Evolutionary conservation across 306 rosid genomes (phyloP).

Genomic region (Rosa persica): DNA sequence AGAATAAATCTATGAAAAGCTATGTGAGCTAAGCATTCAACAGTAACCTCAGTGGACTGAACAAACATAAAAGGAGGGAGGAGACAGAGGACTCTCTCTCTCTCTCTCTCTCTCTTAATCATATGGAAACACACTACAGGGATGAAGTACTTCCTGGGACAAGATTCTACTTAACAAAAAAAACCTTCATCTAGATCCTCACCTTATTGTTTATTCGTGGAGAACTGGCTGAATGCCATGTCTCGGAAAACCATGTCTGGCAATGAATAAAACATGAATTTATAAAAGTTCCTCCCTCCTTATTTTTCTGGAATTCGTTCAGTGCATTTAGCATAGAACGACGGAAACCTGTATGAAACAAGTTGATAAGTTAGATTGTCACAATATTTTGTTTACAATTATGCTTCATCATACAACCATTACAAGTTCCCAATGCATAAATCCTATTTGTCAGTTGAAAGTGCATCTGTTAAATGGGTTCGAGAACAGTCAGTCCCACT

Average conservation of each 20-base stretch:
- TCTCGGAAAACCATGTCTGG: constrained; percentile 71
- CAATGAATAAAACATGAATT: constrained; percentile 89
- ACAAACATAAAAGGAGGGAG: constrained; percentile 5
- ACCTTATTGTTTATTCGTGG: constrained; percentile 75
- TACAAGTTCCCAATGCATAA: not conserved
- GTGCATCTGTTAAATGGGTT: not conserved
- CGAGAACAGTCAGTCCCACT: not conserved
- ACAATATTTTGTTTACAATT: not conserved
- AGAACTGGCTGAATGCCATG: constrained; percentile 83
- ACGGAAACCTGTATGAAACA: constrained; percentile 64
- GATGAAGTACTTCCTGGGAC: not conserved
- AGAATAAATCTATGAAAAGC: not conserved
- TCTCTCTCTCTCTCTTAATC: not conserved
- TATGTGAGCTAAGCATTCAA: not conserved
- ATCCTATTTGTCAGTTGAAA: not conserved
- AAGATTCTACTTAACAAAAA: not conserved
- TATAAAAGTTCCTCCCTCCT: constrained; percentile 71
- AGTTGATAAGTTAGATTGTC: constrained; percentile 24
- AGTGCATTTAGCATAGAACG: constrained; percentile 63
- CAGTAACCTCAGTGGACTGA: not conserved
- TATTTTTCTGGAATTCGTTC: constrained; percentile 55
- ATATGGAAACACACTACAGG: not conserved
- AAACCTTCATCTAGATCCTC: not conserved
- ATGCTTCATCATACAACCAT: not conserved
- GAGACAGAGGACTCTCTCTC: not conserved